Evolutionary conservation across 345 rosid species (phyloP).

Genomic region (Rubroshorea leprosula): DNA sequence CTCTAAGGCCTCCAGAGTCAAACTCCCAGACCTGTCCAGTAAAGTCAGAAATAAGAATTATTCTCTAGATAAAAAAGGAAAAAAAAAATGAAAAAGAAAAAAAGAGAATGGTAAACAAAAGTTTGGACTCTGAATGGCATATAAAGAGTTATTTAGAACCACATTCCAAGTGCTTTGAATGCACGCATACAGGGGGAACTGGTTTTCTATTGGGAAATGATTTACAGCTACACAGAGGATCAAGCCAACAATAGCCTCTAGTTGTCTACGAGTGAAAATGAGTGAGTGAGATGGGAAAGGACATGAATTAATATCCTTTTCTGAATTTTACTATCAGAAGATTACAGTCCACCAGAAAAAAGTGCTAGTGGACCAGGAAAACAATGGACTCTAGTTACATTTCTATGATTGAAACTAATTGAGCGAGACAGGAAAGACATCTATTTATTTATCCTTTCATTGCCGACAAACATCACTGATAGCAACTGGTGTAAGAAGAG

Average conservation of each 20-base stretch:
- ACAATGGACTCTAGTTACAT: background rate
- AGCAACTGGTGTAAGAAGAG: background rate
- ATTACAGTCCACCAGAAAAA: background rate
- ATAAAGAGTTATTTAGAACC: background rate
- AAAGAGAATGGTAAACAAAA: background rate
- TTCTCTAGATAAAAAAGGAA: background rate
- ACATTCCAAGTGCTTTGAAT: background rate
- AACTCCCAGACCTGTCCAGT: slow-evolving; percentile 40
- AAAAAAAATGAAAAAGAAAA: too few relatives aligned
- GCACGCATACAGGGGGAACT: background rate
- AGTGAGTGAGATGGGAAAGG: background rate
- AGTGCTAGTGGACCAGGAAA: background rate
- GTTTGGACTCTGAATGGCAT: background rate
- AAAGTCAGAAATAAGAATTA: slow-evolving; percentile 1
- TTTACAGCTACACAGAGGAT: background rate
- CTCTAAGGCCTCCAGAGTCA: slow-evolving; percentile 56
- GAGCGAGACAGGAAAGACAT: background rate
- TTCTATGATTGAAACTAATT: background rate
- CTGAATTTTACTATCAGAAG: background rate
- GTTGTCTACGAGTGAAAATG: background rate
- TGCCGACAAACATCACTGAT: background rate
- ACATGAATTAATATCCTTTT: background rate
- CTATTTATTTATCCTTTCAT: background rate
- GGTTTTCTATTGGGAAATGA: too few relatives aligned
- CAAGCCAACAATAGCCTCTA: background rate